Conservation (phyloP, 139 green algal genomes). For the Eudorina sp. region DNA sequence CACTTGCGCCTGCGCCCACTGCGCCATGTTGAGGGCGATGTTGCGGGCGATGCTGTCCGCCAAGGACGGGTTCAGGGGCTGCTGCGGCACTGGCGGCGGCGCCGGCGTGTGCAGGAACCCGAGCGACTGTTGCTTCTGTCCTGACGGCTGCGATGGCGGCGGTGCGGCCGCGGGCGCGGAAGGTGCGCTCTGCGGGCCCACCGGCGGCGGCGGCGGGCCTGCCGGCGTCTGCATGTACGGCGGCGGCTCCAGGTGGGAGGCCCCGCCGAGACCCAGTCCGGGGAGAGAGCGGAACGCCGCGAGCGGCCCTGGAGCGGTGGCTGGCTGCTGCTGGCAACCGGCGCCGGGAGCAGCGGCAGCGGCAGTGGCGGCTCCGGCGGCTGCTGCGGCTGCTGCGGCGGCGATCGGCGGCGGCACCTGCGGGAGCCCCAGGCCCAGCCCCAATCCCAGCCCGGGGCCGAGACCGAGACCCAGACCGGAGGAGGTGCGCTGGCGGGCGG, state of each 20-base stretch:
- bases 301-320: too few species aligned
- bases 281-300: too few species aligned
- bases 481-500: background rate
- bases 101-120: too few species aligned
- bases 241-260: too few species aligned
- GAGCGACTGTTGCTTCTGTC: background rate
- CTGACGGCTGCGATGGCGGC: too few species aligned
- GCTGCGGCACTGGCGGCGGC: background rate
- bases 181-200: too few species aligned
- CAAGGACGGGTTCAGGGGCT: background rate
- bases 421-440: background rate
- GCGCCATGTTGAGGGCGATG: slow-evolving; percentile 66
- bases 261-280: too few species aligned
- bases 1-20: slow-evolving; percentile 60
- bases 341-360: too few species aligned
- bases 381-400: background rate
- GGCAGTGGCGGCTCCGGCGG: background rate
- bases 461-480: background rate
- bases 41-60: slow-evolving; percentile 60
- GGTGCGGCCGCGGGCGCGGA: slow-evolving; percentile 6
- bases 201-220: too few species aligned
- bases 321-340: background rate
- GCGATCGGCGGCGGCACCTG: background rate
- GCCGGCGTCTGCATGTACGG: too few species aligned
- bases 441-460: background rate